These are phyloP conservation scores for Scutellaria barbata DNA, from an alignment of 257 asterid species.

Conservation along the genomic window DNA sequence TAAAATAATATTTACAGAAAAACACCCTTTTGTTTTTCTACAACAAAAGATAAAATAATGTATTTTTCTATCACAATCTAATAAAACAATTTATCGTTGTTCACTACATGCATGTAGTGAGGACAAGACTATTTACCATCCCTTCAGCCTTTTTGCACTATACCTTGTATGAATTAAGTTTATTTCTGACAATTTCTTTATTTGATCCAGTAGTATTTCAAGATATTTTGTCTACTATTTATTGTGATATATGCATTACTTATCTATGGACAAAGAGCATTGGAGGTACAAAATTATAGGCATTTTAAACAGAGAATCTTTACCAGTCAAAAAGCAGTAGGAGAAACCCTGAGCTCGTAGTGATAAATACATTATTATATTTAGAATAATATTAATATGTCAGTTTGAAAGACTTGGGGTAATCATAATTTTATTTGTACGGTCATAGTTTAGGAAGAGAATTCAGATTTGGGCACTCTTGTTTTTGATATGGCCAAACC, in stretches of 20 bases:
- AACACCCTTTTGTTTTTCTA: too few relatives aligned
- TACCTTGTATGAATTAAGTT: too few relatives aligned
- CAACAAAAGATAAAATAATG: too few relatives aligned
- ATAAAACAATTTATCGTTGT: too few relatives aligned
- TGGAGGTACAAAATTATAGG: conserved; percentile 22
- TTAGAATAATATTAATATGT: conserved; percentile 29
- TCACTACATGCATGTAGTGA: too few relatives aligned
- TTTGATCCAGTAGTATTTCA: too few relatives aligned
- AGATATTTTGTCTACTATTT: too few relatives aligned
- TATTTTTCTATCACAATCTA: too few relatives aligned
- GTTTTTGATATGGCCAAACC: conserved; percentile 21
- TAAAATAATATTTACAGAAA: too few relatives aligned
- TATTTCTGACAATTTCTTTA: too few relatives aligned
- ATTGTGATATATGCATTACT: not conserved
- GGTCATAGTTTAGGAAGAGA: conserved; percentile 23
- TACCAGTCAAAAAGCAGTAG: conserved; percentile 60
- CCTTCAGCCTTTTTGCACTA: too few relatives aligned
- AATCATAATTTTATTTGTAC: conserved; percentile 40
- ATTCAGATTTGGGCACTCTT: conserved; percentile 33
- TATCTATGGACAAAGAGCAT: conserved; percentile 38
- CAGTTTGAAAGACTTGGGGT: conserved; percentile 36
- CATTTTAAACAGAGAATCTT: conserved; percentile 45
- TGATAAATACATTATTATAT: conserved; percentile 11
- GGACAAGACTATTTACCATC: too few relatives aligned
- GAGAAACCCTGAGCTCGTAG: conserved; percentile 38